These are phyloP conservation scores for Naganishia albida DNA, from an alignment of 1,284 basidiomycete genomes.

Conservation along the genomic window DNA sequence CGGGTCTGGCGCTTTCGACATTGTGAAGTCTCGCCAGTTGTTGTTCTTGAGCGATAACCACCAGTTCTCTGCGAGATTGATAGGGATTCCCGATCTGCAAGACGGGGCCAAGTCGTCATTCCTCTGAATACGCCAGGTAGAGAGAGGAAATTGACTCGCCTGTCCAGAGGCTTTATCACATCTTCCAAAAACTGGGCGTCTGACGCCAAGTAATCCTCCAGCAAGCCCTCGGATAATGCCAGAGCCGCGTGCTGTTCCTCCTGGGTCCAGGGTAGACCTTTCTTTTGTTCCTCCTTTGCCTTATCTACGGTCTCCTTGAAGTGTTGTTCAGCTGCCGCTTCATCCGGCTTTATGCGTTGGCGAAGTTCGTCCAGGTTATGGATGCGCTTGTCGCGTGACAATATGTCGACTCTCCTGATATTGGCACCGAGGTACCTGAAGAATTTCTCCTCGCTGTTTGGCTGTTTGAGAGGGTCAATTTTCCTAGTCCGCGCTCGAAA, in stretches of 20 bases:
- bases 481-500: background rate
- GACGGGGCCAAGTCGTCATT: background rate
- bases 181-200: background rate
- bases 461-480: background rate
- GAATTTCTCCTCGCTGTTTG: slow-evolving; percentile 1
- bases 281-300: background rate
- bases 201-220: slow-evolving; percentile 9
- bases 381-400: slow-evolving; percentile 11
- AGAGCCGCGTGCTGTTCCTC: slow-evolving; percentile 1
- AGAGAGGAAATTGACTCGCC: background rate
- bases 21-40: slow-evolving; percentile 16
- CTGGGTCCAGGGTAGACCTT: background rate
- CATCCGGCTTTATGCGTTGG: background rate
- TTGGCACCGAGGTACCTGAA: slow-evolving; percentile 13
- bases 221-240: slow-evolving; percentile 8
- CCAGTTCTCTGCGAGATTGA: slow-evolving; percentile 24
- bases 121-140: no score
- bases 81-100: slow-evolving; percentile 17
- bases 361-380: background rate
- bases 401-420: slow-evolving; percentile 1
- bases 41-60: slow-evolving; percentile 21
- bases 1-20: background rate
- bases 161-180: slow-evolving; percentile 15
- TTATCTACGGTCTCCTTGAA: slow-evolving; percentile 1
- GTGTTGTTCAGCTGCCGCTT: background rate